Evolutionary conservation across 805 yeast species (phyloP), one percentile per base, ranked within the genome.

Genomic region (Myxozyma geophila): DNA sequence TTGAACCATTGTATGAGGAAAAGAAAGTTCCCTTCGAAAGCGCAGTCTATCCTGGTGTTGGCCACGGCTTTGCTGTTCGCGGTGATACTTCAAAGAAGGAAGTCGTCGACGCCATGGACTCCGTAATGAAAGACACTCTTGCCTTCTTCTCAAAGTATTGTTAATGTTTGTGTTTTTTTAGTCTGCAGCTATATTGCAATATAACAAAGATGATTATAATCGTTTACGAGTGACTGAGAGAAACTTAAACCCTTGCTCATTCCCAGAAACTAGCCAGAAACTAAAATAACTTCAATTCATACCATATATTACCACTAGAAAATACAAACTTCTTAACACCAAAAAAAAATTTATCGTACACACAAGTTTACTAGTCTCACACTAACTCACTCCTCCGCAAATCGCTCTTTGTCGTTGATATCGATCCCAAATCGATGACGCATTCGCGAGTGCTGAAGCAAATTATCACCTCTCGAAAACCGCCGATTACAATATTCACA

Each of bases 391-490:
- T 53, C 57, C 15, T 41, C 57, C 4, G 28, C 39, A 41, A 53
- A 53, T 7, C 57, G 36, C 10, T 48, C 33, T 33, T 53, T 53
- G 19, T 53, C 57, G 37, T 33, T 48, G 8, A 41, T 23, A 40
- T 53, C 57, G 23, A 53, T 40, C 15, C 57, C 57, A 28, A 41
- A 53, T 23, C 68, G 50, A 43, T 59, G 64, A 55, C 87, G 90
- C 10, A 84, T 83, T 70, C 85, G 86, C 64, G 86, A 79, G 73
- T 87, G 91, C 72, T 87, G 90, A 50, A 83, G 81, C 69, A 87
- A 74, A 69, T 87, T 87, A 72, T 87, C 91, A 23, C 85, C 80
- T 68, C 91, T 77, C 63, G 89, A 85, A 69, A 87, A 87, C 69
- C 85, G 84, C 72, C 87, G 85, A 40, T 80, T 81, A 71, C 91